Evolutionary conservation across 2,329 filamentous ascomycete species (phyloP), one percentile per base, ranked within the genome.

Genomic region (Aspergillus fumigatiaffinis): DNA sequence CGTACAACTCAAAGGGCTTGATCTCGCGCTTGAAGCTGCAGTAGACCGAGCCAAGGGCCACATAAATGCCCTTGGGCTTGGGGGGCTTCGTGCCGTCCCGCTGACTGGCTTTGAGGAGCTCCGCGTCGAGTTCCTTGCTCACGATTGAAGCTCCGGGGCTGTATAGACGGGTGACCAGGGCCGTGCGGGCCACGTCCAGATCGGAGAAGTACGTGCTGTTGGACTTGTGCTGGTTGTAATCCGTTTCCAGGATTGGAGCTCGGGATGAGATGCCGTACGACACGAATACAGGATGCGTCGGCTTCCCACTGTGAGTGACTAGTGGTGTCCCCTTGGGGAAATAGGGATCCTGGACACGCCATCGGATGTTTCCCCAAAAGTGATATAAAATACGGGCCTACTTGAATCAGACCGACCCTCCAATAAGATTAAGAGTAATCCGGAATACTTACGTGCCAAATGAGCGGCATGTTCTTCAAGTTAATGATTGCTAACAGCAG

Each of bases 151-250:
- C 77, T 1, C 85, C 86, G 0, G 82, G 80, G 21, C 81, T 82
- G 53, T 88, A 78, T 2, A 92, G 77, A 63, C 87, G 84, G 51
- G 86, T 88, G 53, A 95, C 85, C 8, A 94, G 84, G 62, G 95
- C 90, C 0, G 89, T 89, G 56, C 94, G 89, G 42, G 88, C 86
- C 58, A 93, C 84, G 74, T 96, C 92, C 63, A 95, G 85, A 74
- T 96, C 91, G 63, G 86, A 80, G 71, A 96, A 96, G 79, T 95
- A 96, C 29, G 92, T 96, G 65, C 84, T 86, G 77, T 92, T 91
- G 60, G 87, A 87, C 72, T 92, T 92, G 81, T 93, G 89, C 47
- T 91, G 70, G 77, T 94, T 93, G 78, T 92, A 91, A 77, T 96
- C 92, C 67, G 87, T 91, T 76, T 96, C 91, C 64, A 89, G 82